Base-by-base conservation (phyloP, 75 land plant species). In the Selaginella tamariscina region DNA sequence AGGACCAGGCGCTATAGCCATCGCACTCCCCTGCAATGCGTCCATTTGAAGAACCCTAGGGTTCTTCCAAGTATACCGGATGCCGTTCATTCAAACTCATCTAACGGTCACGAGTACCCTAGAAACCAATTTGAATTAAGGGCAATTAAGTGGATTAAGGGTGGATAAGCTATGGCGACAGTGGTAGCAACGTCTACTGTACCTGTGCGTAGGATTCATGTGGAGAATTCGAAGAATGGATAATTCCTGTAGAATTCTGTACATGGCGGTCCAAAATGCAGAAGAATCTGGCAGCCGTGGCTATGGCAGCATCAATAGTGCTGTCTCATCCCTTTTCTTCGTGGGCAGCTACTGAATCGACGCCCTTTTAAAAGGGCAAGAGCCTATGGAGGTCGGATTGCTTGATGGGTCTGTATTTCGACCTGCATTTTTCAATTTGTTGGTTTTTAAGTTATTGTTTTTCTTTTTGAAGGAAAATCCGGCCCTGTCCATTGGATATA, bases 401-500 rank as follows among this genome's bases (percentile, higher is more conserved):
- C 15, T 39, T 5, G 49, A 39, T 15, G 49, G 49, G 49, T 39
- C 11, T 5, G 49, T 39, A 15, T 5, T 39, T 39, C 49, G 15
- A 39, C 15, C 49, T 39, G 11, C 49, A 5, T 39, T 39, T 39
- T 15, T 39, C 15, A 5, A 15, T 5, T 5, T 15, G 11, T 5
- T 5, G 49, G 11, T 39, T 39, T 5, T 15, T 5, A 39, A 39
- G 11, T 5, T 39, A 5, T n/a, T n/a, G n/a, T 39, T 39, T 39
- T 39, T 15, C 15, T 39, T 5, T 15, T 66, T 2, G 73, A 82
- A 88, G 96, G 75, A 86, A 82, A 63, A 88, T 91, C 32, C 87
- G 88, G 44, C 70, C 86, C 21, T 91, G 96, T 66, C 96, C 96
- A 2, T 79, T 84, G 24, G 67, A 70, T 1, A 71, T 56, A 0